Percentiles rank a stretch among this genome's conserved stretches.
phyloP scores from a whole-genome alignment of 768 basidiomycete species.

The Boletellus sp. region DNA sequence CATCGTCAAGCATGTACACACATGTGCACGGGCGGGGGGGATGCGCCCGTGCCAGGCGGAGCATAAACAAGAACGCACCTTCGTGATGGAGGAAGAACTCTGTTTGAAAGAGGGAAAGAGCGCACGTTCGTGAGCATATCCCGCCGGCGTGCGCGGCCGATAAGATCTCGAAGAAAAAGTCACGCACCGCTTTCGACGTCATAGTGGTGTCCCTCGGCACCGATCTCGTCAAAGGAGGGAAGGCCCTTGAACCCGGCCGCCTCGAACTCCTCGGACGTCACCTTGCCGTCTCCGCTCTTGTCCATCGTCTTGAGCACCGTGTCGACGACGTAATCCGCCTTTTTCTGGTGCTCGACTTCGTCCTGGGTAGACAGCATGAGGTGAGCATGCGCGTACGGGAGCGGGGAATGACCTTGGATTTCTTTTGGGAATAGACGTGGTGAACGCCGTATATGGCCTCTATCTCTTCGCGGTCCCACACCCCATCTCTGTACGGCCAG shows the following conservation, averaged over 20 bases:
- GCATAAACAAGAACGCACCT: slow-evolving; percentile 47
- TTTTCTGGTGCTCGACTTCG: slow-evolving; percentile 73
- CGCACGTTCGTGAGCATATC: slow-evolving; percentile 1
- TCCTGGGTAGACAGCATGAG: slow-evolving; percentile 40
- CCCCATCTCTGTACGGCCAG: slow-evolving; percentile 55
- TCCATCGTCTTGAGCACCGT: slow-evolving; percentile 71
- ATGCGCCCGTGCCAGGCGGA: no score
- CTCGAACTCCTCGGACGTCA: slow-evolving; percentile 68
- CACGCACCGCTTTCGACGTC: slow-evolving; percentile 82
- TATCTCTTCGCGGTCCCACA: slow-evolving; percentile 84
- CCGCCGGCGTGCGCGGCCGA: neutral
- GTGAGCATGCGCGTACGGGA: neutral
- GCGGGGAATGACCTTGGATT: slow-evolving; percentile 52
- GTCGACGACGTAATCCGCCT: slow-evolving; percentile 75
- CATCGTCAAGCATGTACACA: neutral
- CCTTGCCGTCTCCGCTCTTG: slow-evolving; percentile 65
- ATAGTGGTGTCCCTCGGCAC: slow-evolving; percentile 92
- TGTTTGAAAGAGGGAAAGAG: slow-evolving; percentile 22
- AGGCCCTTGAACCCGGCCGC: slow-evolving; percentile 69
- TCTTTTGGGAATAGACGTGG: slow-evolving; percentile 82
- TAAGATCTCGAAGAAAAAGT: neutral
- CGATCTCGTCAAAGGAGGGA: slow-evolving; percentile 79
- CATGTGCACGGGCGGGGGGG: neutral
- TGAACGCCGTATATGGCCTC: slow-evolving; percentile 96
- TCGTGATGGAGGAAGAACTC: slow-evolving; percentile 98